Evolutionary conservation across 2,329 filamentous ascomycete genomes (phyloP).

Genomic region (Arthrobotrys iridis): DNA sequence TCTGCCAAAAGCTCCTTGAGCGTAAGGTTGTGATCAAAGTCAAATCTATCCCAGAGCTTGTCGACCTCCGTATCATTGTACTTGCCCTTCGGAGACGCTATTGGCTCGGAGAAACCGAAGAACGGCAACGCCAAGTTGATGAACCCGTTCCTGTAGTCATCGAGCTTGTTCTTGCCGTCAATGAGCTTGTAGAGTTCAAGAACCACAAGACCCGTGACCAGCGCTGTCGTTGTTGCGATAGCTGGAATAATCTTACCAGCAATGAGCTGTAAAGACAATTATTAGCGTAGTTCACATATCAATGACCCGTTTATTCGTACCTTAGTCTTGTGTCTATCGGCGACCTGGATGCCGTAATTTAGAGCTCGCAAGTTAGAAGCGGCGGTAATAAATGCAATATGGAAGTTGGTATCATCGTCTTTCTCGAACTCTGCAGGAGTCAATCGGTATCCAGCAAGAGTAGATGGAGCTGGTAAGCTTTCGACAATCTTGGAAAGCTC

Average conservation of each 20-base stretch:
- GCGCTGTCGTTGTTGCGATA: constrained; percentile 94
- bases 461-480: constrained; percentile 79
- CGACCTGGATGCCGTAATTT: constrained; percentile 95
- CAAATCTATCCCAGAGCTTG: constrained; percentile 98
- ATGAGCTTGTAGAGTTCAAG: constrained; percentile 96
- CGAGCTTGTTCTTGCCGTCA: constrained; percentile 93
- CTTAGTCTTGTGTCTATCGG: constrained; percentile 97
- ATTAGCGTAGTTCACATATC: background rate
- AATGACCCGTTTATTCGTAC: constrained; percentile 61
- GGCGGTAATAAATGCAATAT: constrained; percentile 98
- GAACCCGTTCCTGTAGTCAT: constrained; percentile 99
- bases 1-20: constrained; percentile 82
- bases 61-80: constrained; percentile 84
- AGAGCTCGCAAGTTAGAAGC: constrained; percentile 95
- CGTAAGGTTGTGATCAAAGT: constrained; percentile 80
- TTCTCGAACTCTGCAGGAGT: constrained; percentile 97
- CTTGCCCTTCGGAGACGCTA: constrained; percentile 89
- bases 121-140: constrained; percentile 95
- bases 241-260: constrained; percentile 99
- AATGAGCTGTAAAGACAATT: constrained; percentile 69
- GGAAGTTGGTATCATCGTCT: constrained; percentile 96
- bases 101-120: constrained; percentile 98
- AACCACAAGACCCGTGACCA: constrained; percentile 92
- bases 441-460: constrained; percentile 86
- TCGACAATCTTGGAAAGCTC: constrained; percentile 78